These are phyloP conservation scores for Kurtzmaniella natalensis DNA, from an alignment of 1,139 yeast species.

Conservation along the genomic window DNA sequence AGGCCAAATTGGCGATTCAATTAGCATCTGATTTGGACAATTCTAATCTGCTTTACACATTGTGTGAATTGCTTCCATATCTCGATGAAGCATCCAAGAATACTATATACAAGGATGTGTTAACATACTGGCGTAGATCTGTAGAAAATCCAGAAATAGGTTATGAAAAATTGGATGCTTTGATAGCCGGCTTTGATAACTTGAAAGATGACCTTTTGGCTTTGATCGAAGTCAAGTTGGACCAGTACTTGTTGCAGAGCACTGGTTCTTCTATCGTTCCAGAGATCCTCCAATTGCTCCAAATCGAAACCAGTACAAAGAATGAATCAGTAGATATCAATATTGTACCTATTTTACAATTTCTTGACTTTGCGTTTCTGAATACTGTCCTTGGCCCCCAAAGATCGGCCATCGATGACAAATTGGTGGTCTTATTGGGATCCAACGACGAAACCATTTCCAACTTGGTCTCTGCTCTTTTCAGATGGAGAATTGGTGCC, in stretches of 20 bases:
- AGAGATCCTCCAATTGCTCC: neutral
- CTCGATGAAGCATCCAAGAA: conserved; percentile 18
- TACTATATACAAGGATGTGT: conserved; percentile 19
- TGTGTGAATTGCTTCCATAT: conserved; percentile 33
- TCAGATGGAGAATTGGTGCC: conserved; percentile 46
- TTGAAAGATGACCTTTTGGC: conserved; percentile 16
- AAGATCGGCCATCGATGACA: conserved; percentile 46
- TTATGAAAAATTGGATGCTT: conserved; percentile 14
- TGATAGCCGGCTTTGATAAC: conserved; percentile 16
- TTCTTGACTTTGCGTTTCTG: conserved; percentile 45
- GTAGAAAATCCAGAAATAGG: conserved; percentile 7
- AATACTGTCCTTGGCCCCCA: conserved; percentile 51
- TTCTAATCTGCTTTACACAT: conserved; percentile 19
- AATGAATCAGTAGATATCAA: neutral
- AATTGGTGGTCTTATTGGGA: conserved; percentile 28
- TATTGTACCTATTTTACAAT: conserved; percentile 9
- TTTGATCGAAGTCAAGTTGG: conserved; percentile 12
- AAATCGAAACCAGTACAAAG: too few species aligned
- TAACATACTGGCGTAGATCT: conserved; percentile 14
- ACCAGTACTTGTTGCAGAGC: conserved; percentile 7
- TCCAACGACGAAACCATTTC: conserved; percentile 31
- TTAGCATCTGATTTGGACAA: conserved; percentile 17
- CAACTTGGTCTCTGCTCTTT: conserved; percentile 27
- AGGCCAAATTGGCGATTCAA: conserved; percentile 19
- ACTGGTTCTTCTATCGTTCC: conserved; percentile 1